phyloP scores from a whole-genome alignment of 306 rosid species.

The Rubus idaeus region DNA sequence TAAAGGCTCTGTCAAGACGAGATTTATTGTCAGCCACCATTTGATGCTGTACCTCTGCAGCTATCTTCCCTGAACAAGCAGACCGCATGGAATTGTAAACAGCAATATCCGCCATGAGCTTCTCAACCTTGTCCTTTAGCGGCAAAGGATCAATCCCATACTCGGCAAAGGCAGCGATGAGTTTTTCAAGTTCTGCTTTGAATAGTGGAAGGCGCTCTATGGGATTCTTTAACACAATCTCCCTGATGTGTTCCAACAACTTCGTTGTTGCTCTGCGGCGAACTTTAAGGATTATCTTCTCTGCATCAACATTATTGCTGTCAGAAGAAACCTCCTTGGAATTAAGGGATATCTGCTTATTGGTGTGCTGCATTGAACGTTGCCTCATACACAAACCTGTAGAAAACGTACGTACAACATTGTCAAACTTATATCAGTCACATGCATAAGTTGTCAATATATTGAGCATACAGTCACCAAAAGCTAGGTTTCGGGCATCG shows the following conservation, averaged over 20 bases:
- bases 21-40: constrained; percentile 2
- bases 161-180: not conserved
- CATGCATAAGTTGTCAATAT: not conserved
- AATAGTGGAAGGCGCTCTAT: not conserved
- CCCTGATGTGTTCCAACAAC: constrained; percentile 9
- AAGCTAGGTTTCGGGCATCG: not conserved
- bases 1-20: not conserved
- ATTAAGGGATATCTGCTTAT: not conserved
- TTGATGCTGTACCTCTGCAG: not conserved
- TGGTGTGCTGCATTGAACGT: not conserved
- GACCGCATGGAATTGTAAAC: not conserved
- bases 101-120: not conserved
- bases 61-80: not conserved
- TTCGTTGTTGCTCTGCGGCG: not conserved
- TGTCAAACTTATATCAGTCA: not conserved
- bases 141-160: constrained; percentile 4
- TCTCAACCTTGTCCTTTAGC: not conserved
- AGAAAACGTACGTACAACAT: not conserved
- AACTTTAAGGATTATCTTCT: not conserved
- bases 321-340: not conserved
- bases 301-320: not conserved
- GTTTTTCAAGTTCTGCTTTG: not conserved
- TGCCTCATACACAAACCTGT: not conserved
- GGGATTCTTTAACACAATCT: not conserved
- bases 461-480: not conserved